Evolutionary conservation across 202 grass and related monocot genomes (phyloP), one percentile per base, ranked within the genome.

Genomic region (Miscanthus sacchariflorus): DNA sequence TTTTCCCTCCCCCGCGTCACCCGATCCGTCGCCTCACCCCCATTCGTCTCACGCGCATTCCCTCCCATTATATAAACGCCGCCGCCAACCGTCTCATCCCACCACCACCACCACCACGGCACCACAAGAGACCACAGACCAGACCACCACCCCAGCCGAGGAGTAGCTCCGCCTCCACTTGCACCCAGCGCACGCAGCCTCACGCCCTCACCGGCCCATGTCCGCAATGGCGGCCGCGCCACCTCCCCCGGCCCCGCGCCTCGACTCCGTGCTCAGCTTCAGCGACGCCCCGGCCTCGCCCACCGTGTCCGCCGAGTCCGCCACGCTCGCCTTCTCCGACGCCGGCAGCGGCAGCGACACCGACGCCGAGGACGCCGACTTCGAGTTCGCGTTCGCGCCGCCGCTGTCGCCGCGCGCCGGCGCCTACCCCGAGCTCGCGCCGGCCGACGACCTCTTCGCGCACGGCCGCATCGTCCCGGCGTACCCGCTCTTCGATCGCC

Each of bases 361-460:
- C 5, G 72, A 52, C 12, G 15, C 66, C 9, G 46, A 13, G 12
- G 49, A 52, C 0, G 54, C 40, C 23, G 80, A 76, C 46, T 95
- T 93, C 89, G 88, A 94, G 38, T 98, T 98, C 76, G 46, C 82
- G 0, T 95, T 98, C 87, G 89, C 85, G 45, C 79, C 77, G 6
- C 87, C 79, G 17, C 84, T 63, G 8, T 90, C 1, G 15, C 39
- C 0, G 63, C 18, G 14, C 43, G 21, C 5, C 14, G 35, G 23
- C 3, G n/a, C 19, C 4, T 24, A 0, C 1, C 39, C 23, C 1
- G 4, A 27, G 5, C 5, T 48, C n/a, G 35, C 90, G 30, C 76
- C 86, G 6, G 93, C 93, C 1, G 93, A 93, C 23, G 89, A 95
- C 59, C 72, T 98, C 67, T 95, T 98, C 93, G 89, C 88, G 64